Conservation (phyloP, 108 stramenopile species). For the Discostella pseudostelligera region DNA sequence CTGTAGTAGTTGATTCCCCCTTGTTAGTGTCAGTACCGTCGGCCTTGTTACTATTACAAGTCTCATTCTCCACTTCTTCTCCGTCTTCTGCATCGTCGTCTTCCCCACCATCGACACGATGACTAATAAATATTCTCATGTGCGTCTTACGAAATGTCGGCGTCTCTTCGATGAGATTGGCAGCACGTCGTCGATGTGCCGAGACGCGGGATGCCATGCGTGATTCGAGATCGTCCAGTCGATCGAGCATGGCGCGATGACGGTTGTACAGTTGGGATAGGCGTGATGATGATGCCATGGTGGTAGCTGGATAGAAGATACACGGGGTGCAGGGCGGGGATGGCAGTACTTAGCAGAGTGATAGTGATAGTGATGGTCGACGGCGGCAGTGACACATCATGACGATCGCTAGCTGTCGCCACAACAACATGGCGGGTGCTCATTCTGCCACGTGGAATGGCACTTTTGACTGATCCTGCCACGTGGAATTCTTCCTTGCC, state of each 20-base stretch:
- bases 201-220: constrained; percentile 57
- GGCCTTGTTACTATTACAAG: background rate
- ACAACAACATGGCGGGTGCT: too few species aligned
- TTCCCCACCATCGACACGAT: constrained; percentile 38
- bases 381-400: too few species aligned
- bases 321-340: too few species aligned
- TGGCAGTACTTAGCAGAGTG: too few species aligned
- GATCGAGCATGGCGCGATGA: constrained; percentile 23
- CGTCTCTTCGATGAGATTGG: constrained; percentile 50
- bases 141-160: constrained; percentile 59
- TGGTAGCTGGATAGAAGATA: background rate
- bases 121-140: constrained; percentile 65
- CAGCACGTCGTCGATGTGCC: constrained; percentile 53
- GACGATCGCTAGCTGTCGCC: too few species aligned
- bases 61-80: background rate
- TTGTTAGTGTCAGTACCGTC: constrained; percentile 7
- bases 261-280: constrained; percentile 17
- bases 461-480: too few species aligned
- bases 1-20: constrained; percentile 8
- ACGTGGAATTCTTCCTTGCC: too few species aligned
- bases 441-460: too few species aligned
- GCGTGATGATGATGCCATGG: constrained; percentile 17
- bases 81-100: constrained; percentile 12
- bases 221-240: constrained; percentile 67
- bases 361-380: too few species aligned